Evolutionary conservation across 1,284 basidiomycete genomes (phyloP), one percentile per base, ranked within the genome.

Genomic region (Tylopilus sp.): DNA sequence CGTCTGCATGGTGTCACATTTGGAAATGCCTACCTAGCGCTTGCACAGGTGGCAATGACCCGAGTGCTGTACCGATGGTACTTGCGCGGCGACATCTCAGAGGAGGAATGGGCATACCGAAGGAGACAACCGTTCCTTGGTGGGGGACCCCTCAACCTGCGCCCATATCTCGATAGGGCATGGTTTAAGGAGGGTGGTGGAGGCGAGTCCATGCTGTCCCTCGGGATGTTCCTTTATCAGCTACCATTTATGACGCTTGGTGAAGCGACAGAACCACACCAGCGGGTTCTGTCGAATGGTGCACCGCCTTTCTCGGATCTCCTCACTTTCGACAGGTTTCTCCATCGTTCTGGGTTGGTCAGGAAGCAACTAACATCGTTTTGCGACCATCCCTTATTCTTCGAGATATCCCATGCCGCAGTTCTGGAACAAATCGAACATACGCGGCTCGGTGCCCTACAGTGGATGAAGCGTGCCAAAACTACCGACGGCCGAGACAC

Each of bases 231-330:
- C 56, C 68, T 59, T 41, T 72, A 69, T 52, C 64, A 60, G 10
- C 69, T 82, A 6, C 75, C 79, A 0, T 77, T 73, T 54, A 77
- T 81, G 71, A 78, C 81, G 3, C 58, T 78, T 18, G 73, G 73
- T 4, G 8, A 25, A 19, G 36, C 35, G 2, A 5, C 38, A 48
- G 26, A n/a, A n/a, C 5, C 26, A 10, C 21, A 18, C 10, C 28
- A 39, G 16, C 5, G 16, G 11, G 50, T 50, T 9, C 63, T 68
- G 1, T 71, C 65, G 1, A 62, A 69, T 41, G 59, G 59, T 1
- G 58, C 76, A 18, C 79, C 80, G 1, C 53, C 67, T 0, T 72
- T 74, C 46, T 51, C 59, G 4, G 56, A 68, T 2, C 61, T 82
- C 19, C 65, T 84, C 34, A 72, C 76, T 1, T 65, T 56, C 8